Base-by-base conservation (phyloP, 2,329 filamentous ascomycete species). In the Claviceps pusilla region DNA sequence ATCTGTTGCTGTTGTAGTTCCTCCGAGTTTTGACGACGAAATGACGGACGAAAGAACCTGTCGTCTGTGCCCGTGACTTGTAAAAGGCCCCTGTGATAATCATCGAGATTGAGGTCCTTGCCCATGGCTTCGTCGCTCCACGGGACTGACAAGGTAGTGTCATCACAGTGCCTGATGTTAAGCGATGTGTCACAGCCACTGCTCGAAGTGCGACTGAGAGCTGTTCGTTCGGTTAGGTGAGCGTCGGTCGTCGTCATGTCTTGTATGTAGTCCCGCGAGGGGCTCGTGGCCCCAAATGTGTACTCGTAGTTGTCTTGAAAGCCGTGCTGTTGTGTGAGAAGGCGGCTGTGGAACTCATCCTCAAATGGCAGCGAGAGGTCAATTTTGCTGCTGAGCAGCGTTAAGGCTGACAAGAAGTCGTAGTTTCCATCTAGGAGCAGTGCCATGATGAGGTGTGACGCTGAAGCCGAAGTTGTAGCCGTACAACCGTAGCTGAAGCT, bases 311-410 rank as follows among this genome's bases (percentile, higher is more conserved):
- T 11, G 24, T 19, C 4, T 54, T 45, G 28, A 9, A 9, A 9
- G 1, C 39, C 14, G 19, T 19, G 43, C 28, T 41, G 10, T 12
- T 12, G 52, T 19, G 35, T 35, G 7, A 4, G n/a, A n/a, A 45
- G 37, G 1, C 47, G 47, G 11, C 35, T 43, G n/a, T 45, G 52
- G 14, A 54, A 54, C 41, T 54, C 52, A 11, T 49, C 39, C 47
- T 54, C 52, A 16, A 54, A 54, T 9, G 52, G 52, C 19, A 54
- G 41, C n/a, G 46, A 45, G n/a, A 54, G 10, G 41, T 54, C 47
- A 35, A 54, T 49, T 11, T 50, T 39, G 31, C 37, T 50, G 46
- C 31, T 50, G 37, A 19, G 31, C 2, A 33, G 19, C 7, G n/a
- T 50, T 19, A 46, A 31, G 7, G 52, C 39, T 16, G 47, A 49